phyloP scores from a whole-genome alignment of 2,329 filamentous ascomycete species.

The Lachnellula occidentalis region DNA sequence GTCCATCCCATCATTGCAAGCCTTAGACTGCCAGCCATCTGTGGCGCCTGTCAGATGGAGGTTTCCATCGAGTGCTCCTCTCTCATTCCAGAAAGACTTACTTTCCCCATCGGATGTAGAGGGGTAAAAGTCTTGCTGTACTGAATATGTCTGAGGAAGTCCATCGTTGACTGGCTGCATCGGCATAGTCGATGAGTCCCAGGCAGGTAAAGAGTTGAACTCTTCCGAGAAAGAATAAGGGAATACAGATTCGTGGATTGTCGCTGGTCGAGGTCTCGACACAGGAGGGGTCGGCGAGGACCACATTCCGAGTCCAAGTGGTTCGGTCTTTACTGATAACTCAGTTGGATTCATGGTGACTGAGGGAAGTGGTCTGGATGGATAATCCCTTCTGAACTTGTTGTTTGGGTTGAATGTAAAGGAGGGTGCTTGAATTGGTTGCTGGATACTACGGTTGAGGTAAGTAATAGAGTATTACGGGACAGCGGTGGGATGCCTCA shows the following conservation, averaged over 20 bases:
- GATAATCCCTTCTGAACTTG: slow-evolving; percentile 42
- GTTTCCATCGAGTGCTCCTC: slow-evolving; percentile 10
- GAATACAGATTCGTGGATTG: slow-evolving; percentile 54
- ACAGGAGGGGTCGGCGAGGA: slow-evolving; percentile 47
- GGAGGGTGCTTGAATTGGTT: slow-evolving; percentile 44
- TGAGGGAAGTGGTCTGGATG: slow-evolving; percentile 39
- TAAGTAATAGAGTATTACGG: slow-evolving; percentile 33
- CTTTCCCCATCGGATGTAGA: slow-evolving; percentile 44
- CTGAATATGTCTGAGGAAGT: slow-evolving; percentile 48
- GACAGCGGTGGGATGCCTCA: slow-evolving; percentile 36
- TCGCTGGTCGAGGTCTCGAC: slow-evolving; percentile 49
- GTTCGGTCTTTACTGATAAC: slow-evolving; percentile 43
- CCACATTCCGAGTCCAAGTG: slow-evolving; percentile 46
- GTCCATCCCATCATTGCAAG: slow-evolving; percentile 52
- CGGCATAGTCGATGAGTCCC: slow-evolving; percentile 51
- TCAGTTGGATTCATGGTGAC: slow-evolving; percentile 48
- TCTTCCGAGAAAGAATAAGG: slow-evolving; percentile 53
- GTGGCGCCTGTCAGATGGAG: slow-evolving; percentile 22
- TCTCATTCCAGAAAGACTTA: slow-evolving; percentile 33
- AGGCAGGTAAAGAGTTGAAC: slow-evolving; percentile 47
- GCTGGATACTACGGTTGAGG: slow-evolving; percentile 39
- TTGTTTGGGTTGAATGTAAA: slow-evolving; percentile 46
- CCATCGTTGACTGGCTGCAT: slow-evolving; percentile 39
- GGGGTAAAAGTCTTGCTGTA: slow-evolving; percentile 54
- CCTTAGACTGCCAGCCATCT: slow-evolving; percentile 50